Evolutionary conservation across 2,329 filamentous ascomycete genomes (phyloP).

Genomic region (Cryphonectria carpinicola): DNA sequence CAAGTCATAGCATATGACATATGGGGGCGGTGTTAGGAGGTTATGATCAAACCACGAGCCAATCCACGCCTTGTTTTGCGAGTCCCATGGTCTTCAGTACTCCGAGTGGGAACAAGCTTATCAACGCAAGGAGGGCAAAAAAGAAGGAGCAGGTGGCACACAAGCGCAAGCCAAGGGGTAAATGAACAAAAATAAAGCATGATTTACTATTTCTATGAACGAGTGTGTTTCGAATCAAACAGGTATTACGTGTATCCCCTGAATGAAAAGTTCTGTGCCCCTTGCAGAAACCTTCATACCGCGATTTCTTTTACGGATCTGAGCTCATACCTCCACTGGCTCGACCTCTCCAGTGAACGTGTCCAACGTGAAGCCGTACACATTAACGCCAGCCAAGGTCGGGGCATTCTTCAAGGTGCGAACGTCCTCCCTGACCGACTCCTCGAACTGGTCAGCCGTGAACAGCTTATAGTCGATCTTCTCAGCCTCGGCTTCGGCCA

Average conservation of each 20-base stretch:
- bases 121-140: neutral
- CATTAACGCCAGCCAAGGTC: constrained; percentile 14
- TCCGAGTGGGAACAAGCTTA: neutral
- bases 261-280: neutral
- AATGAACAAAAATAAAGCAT: neutral
- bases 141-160: neutral
- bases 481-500: constrained; percentile 11
- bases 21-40: too few relatives aligned
- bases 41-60: too few relatives aligned
- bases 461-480: constrained; percentile 21
- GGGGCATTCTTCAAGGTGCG: constrained; percentile 11
- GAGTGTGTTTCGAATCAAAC: neutral
- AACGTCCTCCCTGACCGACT: constrained; percentile 23
- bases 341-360: constrained; percentile 25
- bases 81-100: too few relatives aligned
- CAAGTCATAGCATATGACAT: too few relatives aligned
- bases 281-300: neutral
- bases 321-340: constrained; percentile 13
- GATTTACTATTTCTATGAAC: neutral
- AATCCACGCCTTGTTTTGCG: too few relatives aligned
- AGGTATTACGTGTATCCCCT: neutral
- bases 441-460: constrained; percentile 5
- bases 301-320: too few relatives aligned
- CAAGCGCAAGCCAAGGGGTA: neutral
- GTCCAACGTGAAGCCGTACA: constrained; percentile 24